Evolutionary conservation across 306 rosid species (phyloP), one percentile per base, ranked within the genome.

Genomic region (Coriaria nepalensis): DNA sequence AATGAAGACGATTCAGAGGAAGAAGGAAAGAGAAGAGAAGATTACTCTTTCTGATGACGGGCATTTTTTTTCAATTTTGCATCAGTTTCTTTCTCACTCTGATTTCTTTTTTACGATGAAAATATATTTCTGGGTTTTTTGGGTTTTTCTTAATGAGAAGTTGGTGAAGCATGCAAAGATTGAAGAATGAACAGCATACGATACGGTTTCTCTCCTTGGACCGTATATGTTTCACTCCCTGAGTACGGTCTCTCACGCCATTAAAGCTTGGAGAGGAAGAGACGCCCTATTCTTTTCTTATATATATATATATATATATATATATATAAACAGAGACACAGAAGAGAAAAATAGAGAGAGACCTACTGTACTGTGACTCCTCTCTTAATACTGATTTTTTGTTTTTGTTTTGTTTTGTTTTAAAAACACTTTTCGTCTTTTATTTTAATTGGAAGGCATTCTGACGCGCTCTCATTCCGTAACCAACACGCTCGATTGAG

Each of bases 161-260:
- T 69, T 60, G 83, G 72, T 73, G 67, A 77, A 64, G 72, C 83
- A 73, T 77, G 83, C 79, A 77, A 77, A 66, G 74, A 66, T 70
- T 69, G 53, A 69, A 66, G 66, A 42, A 0, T 0, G 6, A 42
- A 42, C 5, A 43, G 42, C 32, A 58, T 46, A 40, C 60, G 29
- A 69, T 63, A 63, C 73, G 74, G 55, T 69, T 55, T 20, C 29
- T 20, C 29, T 20, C 29, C 29, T 62, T 37, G 43, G 45, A 60
- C 47, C 59, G 72, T 62, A 62, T 57, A 45, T 39, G 33, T 47
- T 58, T 60, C 62, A 32, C 53, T 44, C 32, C 14, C 29, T 35
- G 62, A 53, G 52, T 59, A 62, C 39, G 55, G 58, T 51, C 66
- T 68, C 61, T 34, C 69, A 66, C 67, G 52, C 83, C 79, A 73